Conservation (phyloP, 495 filamentous ascomycete genomes). For the Penicillium diatomitis region DNA sequence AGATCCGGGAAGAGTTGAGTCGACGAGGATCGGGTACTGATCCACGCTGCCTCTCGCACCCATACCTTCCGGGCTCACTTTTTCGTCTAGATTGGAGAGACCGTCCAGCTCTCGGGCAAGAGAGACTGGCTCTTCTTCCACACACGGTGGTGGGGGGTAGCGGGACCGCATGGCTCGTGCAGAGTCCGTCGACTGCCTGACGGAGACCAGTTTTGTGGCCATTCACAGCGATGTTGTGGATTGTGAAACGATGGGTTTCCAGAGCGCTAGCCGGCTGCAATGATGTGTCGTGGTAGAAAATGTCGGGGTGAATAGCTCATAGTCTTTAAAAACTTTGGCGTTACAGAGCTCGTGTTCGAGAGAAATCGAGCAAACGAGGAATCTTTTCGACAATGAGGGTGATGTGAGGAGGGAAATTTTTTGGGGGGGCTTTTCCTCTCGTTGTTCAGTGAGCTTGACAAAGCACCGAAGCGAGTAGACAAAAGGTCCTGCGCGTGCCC, state of each 20-base stretch:
- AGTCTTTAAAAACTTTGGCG: constrained; percentile 9
- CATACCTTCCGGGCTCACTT: constrained; percentile 30
- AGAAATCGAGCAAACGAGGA: too few relatives aligned
- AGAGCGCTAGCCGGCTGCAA: constrained; percentile 14
- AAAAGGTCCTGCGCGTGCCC: constrained; percentile 6
- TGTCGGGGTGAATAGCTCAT: constrained; percentile 12
- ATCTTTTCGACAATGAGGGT: too few relatives aligned
- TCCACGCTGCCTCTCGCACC: constrained; percentile 34
- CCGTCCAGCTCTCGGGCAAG: constrained; percentile 34
- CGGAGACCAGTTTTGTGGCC: constrained; percentile 3
- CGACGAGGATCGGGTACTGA: constrained; percentile 37
- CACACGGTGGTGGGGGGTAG: constrained; percentile 35
- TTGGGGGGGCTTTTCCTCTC: neutral
- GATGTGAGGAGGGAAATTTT: neutral
- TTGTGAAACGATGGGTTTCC: neutral
- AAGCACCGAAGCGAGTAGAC: constrained; percentile 2
- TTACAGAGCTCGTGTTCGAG: too few relatives aligned
- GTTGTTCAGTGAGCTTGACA: constrained; percentile 9
- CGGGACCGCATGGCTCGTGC: constrained; percentile 6
- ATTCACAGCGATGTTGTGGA: constrained; percentile 4
- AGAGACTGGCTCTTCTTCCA: constrained; percentile 36
- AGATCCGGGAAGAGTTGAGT: constrained; percentile 15
- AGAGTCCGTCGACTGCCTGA: constrained; percentile 18
- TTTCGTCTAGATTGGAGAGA: constrained; percentile 22
- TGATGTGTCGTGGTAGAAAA: constrained; percentile 8